Evolutionary conservation across 164 flowering plant species (phyloP), one percentile per base, ranked within the genome.

Genomic region (Houttuynia cordata): DNA sequence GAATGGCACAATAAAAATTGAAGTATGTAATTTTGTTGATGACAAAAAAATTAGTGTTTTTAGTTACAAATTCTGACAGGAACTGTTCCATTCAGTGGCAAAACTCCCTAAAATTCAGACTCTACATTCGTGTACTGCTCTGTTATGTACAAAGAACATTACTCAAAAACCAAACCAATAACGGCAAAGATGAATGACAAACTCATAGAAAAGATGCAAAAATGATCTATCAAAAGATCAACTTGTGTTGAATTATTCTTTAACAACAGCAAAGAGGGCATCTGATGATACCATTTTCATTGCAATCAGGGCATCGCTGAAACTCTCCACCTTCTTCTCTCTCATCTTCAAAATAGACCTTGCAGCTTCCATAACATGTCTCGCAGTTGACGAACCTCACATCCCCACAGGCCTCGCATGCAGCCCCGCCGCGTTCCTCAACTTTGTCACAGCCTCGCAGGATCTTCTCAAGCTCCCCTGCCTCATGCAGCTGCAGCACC

Each of bases 311-410:
- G 58, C 97, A 91, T 10, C 91, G 70, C 56, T 76, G 81, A 53
- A 91, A 88, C 50, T 71, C 82, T 24, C n/a, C 77, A 24, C 71
- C 87, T 24, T 63, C 75, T 0, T 62, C 79, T 2, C 62, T 78
- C 19, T 78, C 81, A 4, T 47, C 69, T 54, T 85, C 96, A 21
- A 68, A 72, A 58, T 72, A 90, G 1, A 93, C 65, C 65, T 90
- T 93, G 68, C 99, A 85, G 64, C 99, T 93, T 52, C 99, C 99
- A 5, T 77, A 78, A 62, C 99, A 93, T 6, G 78, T 81, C 59
- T 85, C 86, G 59, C 99, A 93, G 0, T 84, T 88, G 63, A 93
- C 75, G 69, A 93, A 93, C 75, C 96, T 78, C 12, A 86, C 63
- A 67, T 88, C 95, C 34, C 95, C 89, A 71, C 99, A 93, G 1